A percentile compares a stretch with the other conserved stretches of the same genome.
phyloP scores from a whole-genome alignment of 345 rosid genomes.

The Citrus cavaleriei region DNA sequence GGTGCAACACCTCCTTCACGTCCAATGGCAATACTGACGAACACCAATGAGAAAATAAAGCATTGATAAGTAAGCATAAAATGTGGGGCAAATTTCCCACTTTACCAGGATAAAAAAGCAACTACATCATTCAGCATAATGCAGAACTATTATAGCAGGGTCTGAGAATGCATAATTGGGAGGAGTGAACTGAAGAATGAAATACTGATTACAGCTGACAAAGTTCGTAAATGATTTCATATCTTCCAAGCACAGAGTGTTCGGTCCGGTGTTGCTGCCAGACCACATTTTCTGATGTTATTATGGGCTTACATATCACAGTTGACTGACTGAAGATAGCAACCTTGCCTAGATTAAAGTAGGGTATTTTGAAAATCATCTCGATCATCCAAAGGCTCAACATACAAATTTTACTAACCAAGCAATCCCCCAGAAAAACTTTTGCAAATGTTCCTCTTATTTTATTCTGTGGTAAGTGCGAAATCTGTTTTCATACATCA shows the following conservation, averaged over 20 bases:
- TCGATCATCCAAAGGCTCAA: neutral
- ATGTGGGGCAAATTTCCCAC: neutral
- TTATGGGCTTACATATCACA: neutral
- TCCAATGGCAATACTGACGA: slow-evolving; percentile 65
- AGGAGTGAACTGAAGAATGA: neutral
- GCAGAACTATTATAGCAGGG: neutral
- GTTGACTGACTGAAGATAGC: neutral
- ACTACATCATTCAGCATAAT: neutral
- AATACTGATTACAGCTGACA: neutral
- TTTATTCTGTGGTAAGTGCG: neutral
- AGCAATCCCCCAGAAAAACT: neutral
- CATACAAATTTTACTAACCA: neutral
- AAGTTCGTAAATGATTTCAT: neutral
- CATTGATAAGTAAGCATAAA: neutral
- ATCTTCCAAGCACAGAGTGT: neutral
- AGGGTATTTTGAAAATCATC: neutral
- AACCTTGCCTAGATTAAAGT: neutral
- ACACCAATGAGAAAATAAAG: slow-evolving; percentile 8
- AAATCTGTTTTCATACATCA: neutral
- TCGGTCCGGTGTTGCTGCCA: neutral
- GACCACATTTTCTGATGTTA: neutral
- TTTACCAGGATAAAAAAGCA: neutral
- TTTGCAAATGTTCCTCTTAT: neutral
- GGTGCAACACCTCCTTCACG: slow-evolving; percentile 82
- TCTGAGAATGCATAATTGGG: neutral